These are phyloP conservation scores for Halophytophthora batemanensis DNA, from an alignment of 352 stramenopile species.

Conservation along the genomic window DNA sequence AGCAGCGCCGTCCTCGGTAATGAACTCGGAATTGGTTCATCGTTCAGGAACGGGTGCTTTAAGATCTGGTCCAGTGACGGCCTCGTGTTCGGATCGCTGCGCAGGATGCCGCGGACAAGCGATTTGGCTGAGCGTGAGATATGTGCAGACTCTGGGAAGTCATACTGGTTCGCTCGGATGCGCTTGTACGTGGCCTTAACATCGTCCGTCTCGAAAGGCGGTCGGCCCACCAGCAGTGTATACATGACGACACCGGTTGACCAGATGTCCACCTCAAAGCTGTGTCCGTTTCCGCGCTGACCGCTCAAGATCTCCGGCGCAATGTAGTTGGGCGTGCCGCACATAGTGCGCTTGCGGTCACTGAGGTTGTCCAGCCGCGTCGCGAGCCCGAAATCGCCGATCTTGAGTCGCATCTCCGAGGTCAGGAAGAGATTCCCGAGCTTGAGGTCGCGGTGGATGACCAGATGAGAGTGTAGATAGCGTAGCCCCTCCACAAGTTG, in stretches of 20 bases:
- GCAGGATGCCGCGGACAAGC: slow-evolving; percentile 72
- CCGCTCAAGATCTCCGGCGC: slow-evolving; percentile 91
- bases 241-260: slow-evolving; percentile 97
- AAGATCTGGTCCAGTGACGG: slow-evolving; percentile 79
- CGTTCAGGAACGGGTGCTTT: slow-evolving; percentile 70
- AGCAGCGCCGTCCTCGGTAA: slow-evolving; percentile 64
- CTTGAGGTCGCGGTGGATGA: slow-evolving; percentile 98
- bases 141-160: slow-evolving; percentile 88
- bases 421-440: slow-evolving; percentile 97
- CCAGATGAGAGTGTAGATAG: slow-evolving; percentile 93
- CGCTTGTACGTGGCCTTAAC: slow-evolving; percentile 98
- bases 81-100: slow-evolving; percentile 60
- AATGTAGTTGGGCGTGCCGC: slow-evolving; percentile 93
- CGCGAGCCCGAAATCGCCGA: slow-evolving; percentile 96
- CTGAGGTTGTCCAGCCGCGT: slow-evolving; percentile 73
- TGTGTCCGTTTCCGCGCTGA: slow-evolving; percentile 90
- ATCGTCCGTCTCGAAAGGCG: slow-evolving; percentile 96
- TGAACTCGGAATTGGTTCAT: slow-evolving; percentile 50
- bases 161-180: slow-evolving; percentile 96
- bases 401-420: slow-evolving; percentile 93
- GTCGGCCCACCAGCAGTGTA: slow-evolving; percentile 96
- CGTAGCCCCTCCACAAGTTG: slow-evolving; percentile 90
- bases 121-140: slow-evolving; percentile 82
- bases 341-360: slow-evolving; percentile 97
- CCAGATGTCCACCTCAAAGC: slow-evolving; percentile 98